phyloP scores from a whole-genome alignment of 192 early-diverging fungal species.

The Coemansia sp. region DNA sequence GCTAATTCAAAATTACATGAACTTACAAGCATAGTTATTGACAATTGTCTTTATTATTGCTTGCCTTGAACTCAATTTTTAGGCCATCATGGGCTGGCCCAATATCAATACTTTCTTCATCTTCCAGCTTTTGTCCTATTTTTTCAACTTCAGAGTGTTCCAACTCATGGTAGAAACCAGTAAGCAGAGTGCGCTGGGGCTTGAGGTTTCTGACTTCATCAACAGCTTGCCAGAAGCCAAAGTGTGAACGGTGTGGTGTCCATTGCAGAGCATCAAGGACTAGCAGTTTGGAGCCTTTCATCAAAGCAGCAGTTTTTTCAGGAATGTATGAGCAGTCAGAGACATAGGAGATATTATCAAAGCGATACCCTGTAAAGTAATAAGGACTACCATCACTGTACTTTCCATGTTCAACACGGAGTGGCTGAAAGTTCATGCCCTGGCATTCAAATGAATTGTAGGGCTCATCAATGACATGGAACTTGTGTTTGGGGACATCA shows the following conservation, averaged over 20 bases:
- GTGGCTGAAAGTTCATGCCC: conserved; percentile 57
- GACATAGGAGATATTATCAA: conserved; percentile 76
- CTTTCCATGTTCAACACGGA: conserved; percentile 45
- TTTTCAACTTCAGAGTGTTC: conserved; percentile 69
- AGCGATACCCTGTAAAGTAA: conserved; percentile 75
- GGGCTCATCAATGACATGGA: conserved; percentile 73
- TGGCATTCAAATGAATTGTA: conserved; percentile 67
- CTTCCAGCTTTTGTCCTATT: conserved; percentile 55
- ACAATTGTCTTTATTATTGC: too few relatives aligned
- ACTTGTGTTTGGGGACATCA: conserved; percentile 74
- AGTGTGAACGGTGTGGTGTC: conserved; percentile 70
- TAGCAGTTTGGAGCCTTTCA: conserved; percentile 55
- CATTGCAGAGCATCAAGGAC: conserved; percentile 76
- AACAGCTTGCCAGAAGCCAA: conserved; percentile 68
- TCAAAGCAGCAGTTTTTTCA: conserved; percentile 57
- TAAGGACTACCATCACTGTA: conserved; percentile 60
- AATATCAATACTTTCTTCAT: conserved; percentile 54
- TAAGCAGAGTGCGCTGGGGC: conserved; percentile 62
- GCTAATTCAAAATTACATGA: too few relatives aligned
- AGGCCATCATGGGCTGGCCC: conserved; percentile 80
- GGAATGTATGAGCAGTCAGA: conserved; percentile 79
- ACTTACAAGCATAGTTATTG: too few relatives aligned
- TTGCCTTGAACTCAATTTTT: conserved; percentile 35
- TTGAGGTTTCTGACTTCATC: conserved; percentile 55
- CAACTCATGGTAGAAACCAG: conserved; percentile 73